Percentiles rank a stretch among this genome's conserved stretches.
Conservation (phyloP, 768 basidiomycete species). For the Pleurotus pulmonarius region DNA sequence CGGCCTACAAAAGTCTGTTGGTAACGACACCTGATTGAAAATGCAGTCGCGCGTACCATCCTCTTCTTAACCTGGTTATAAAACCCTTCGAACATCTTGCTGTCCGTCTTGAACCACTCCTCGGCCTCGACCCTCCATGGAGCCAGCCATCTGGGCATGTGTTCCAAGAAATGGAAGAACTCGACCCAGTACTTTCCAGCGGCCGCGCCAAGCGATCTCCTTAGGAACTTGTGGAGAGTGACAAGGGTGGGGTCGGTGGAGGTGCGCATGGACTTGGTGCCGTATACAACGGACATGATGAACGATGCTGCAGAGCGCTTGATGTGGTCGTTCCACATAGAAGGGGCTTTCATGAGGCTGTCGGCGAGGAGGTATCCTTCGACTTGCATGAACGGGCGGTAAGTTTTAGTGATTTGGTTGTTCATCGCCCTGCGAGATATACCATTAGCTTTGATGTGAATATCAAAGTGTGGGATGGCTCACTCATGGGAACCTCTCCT, state of each 20-base stretch:
- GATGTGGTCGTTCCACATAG: conserved; percentile 25
- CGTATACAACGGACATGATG: conserved; percentile 13
- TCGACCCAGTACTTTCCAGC: conserved; percentile 35
- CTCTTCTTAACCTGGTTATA: conserved; percentile 8
- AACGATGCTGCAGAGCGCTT: conserved; percentile 13
- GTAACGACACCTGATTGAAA: neutral
- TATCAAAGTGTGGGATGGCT: neutral
- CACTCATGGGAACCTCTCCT: conserved; percentile 17
- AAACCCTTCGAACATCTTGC: conserved; percentile 9
- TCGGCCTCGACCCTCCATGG: conserved; percentile 23
- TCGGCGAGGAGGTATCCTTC: conserved; percentile 12
- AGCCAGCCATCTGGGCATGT: conserved; percentile 24
- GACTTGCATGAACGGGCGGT: conserved; percentile 8
- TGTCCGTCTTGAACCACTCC: conserved; percentile 14
- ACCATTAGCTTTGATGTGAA: neutral
- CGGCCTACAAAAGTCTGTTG: neutral
- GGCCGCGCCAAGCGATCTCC: conserved; percentile 25
- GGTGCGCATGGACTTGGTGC: neutral
- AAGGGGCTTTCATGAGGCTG: conserved; percentile 8
- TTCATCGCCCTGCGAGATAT: conserved; percentile 4
- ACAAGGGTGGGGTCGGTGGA: conserved; percentile 26
- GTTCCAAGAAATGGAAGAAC: conserved; percentile 28
- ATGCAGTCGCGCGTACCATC: neutral
- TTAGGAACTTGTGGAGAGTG: conserved; percentile 15
- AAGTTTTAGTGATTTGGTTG: conserved; percentile 7